Evolutionary conservation across 106 monocot species (phyloP).

Genomic region (Dendrobium catenatum): DNA sequence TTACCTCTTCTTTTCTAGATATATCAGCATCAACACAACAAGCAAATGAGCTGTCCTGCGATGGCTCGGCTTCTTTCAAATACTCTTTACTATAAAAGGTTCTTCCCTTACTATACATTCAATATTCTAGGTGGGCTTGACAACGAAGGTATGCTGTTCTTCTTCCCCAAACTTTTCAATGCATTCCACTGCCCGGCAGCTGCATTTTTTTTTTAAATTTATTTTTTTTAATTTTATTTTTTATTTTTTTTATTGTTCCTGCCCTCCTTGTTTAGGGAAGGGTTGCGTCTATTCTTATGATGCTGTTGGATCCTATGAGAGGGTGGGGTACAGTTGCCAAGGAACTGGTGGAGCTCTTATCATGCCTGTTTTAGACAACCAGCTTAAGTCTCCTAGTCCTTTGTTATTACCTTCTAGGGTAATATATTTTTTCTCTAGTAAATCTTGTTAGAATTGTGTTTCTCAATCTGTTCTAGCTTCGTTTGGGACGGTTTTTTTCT

Average conservation of each 20-base stretch:
- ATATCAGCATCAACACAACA: conserved; percentile 98
- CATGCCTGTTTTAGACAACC: conserved; percentile 96
- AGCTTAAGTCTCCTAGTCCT: conserved; percentile 93
- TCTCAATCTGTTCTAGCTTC: neutral
- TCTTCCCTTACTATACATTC: conserved; percentile 97
- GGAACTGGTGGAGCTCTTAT: conserved; percentile 77
- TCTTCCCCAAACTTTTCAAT: neutral
- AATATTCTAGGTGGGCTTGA: conserved; percentile 94
- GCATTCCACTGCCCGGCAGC: neutral
- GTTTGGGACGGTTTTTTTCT: too few species aligned
- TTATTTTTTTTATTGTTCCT: neutral
- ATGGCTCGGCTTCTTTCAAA: conserved; percentile 98
- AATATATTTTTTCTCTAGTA: conserved; percentile 9
- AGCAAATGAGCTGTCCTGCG: conserved; percentile 97
- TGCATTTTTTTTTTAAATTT: neutral
- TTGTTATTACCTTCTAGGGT: conserved; percentile 87
- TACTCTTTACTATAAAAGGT: conserved; percentile 95
- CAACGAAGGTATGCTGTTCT: conserved; percentile 57
- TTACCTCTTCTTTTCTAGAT: conserved; percentile 28
- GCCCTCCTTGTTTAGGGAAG: conserved; percentile 45
- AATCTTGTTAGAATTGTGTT: neutral
- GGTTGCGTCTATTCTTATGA: conserved; percentile 97
- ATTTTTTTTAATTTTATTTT: too few species aligned
- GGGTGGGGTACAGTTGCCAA: conserved; percentile 86
- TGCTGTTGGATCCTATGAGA: conserved; percentile 97